phyloP scores from a whole-genome alignment of 2,329 filamentous ascomycete genomes.

The Dryadomyces quercivorus region DNA sequence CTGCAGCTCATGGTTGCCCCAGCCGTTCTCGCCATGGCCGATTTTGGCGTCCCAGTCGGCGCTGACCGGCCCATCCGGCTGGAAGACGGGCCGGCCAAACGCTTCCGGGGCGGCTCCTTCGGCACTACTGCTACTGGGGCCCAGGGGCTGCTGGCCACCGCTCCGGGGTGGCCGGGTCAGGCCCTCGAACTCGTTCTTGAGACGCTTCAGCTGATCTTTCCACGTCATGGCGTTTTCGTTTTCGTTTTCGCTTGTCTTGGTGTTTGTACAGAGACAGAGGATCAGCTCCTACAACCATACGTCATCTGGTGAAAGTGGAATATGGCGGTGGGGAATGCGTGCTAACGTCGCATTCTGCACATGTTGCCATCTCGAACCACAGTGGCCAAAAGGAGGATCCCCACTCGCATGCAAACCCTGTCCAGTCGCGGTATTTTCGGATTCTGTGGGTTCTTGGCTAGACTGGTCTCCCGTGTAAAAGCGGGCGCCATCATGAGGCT shows the following conservation, averaged over 20 bases:
- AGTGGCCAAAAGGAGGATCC: no score
- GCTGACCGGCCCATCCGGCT: background rate
- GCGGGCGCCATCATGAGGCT: slow-evolving; percentile 2
- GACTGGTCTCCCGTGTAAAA: no score
- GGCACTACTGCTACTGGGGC: background rate
- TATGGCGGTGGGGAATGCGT: no score
- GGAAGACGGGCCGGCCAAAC: background rate
- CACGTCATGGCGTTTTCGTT: slow-evolving; percentile 1
- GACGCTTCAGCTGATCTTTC: slow-evolving; percentile 4
- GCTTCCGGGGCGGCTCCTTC: background rate
- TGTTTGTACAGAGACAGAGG: background rate
- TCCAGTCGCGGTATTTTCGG: no score
- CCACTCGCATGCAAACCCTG: no score
- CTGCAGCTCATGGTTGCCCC: slow-evolving; percentile 8
- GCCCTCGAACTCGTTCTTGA: background rate
- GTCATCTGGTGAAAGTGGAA: background rate
- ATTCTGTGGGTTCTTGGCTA: background rate
- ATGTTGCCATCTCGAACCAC: no score
- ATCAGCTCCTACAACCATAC: background rate
- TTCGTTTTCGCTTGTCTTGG: background rate
- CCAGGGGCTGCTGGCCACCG: background rate
- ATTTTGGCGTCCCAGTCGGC: slow-evolving; percentile 6
- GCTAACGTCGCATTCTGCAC: no score
- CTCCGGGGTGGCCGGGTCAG: background rate
- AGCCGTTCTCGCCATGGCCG: slow-evolving; percentile 5